Conservation (phyloP, 352 stramenopile species). For the Pythium phragmitis region DNA sequence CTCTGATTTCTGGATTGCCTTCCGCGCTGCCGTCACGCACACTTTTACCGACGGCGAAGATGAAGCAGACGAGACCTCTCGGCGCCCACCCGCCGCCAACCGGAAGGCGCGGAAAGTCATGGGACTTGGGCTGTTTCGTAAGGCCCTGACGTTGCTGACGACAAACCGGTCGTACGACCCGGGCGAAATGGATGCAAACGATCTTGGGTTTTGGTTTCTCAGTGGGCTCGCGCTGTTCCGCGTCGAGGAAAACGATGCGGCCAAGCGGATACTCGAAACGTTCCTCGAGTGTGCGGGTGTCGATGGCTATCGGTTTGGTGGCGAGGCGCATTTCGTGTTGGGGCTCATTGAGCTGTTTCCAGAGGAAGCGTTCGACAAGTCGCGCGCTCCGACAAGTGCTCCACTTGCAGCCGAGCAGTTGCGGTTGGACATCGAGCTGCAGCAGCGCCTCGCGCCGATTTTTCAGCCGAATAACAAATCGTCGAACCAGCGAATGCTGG, state of each 20-base stretch:
- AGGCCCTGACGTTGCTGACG: background rate
- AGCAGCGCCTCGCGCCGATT: background rate
- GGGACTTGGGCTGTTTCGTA: background rate
- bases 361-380: background rate
- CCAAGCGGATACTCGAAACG: background rate
- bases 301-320: constrained; percentile 9
- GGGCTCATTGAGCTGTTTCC: constrained; percentile 1
- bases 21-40: background rate
- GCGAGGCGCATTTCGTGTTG: background rate
- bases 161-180: background rate
- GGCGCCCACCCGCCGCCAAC: background rate
- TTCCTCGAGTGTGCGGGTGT: constrained; percentile 6
- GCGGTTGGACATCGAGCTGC: background rate
- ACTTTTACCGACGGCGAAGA: background rate
- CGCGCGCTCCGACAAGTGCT: background rate
- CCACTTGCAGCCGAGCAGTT: background rate
- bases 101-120: too few relatives aligned
- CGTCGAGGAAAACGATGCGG: background rate
- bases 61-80: background rate
- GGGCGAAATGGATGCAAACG: background rate
- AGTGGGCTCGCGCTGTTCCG: background rate
- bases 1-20: background rate
- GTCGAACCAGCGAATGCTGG: constrained; percentile 1
- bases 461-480: background rate
- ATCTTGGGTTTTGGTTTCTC: constrained; percentile 10